Conservation (phyloP, 805 yeast species). For the Teunomyces gatunensis region DNA sequence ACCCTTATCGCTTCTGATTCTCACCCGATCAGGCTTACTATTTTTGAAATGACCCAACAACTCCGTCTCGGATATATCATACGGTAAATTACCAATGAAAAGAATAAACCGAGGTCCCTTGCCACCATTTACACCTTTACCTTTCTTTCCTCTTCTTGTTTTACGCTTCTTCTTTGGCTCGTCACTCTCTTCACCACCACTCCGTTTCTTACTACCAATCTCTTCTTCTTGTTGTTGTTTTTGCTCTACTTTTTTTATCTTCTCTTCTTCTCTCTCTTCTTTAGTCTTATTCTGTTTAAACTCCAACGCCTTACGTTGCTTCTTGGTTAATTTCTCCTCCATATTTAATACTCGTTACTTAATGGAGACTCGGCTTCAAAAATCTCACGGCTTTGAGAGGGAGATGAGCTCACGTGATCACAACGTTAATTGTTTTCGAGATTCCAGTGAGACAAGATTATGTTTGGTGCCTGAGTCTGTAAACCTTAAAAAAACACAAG, state of each 20-base stretch:
- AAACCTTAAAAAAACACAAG: background rate
- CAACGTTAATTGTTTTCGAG: background rate
- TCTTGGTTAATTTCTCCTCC: constrained; percentile 55
- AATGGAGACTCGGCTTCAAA: background rate
- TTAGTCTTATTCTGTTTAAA: constrained; percentile 46
- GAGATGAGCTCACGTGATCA: constrained; percentile 4
- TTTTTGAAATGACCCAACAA: constrained; percentile 70
- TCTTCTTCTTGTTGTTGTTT: constrained; percentile 30
- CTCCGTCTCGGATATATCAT: constrained; percentile 59
- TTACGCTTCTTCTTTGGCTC: constrained; percentile 49
- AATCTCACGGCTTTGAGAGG: background rate
- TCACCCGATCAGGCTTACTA: constrained; percentile 67
- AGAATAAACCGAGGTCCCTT: constrained; percentile 69
- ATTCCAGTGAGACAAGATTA: background rate
- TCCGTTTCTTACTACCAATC: constrained; percentile 24
- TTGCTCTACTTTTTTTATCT: constrained; percentile 30
- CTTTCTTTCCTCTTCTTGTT: constrained; percentile 76
- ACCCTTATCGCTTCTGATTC: constrained; percentile 82
- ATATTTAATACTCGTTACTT: background rate
- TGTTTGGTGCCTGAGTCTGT: background rate
- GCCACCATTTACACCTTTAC: constrained; percentile 50
- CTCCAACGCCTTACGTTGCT: constrained; percentile 60
- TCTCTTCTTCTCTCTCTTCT: constrained; percentile 37
- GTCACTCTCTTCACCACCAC: constrained; percentile 12
- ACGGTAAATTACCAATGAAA: constrained; percentile 90